Percentiles rank a stretch among this genome's conserved stretches.
phyloP scores from a whole-genome alignment of 495 filamentous ascomycete genomes.

The Penicillium subrubescens region DNA sequence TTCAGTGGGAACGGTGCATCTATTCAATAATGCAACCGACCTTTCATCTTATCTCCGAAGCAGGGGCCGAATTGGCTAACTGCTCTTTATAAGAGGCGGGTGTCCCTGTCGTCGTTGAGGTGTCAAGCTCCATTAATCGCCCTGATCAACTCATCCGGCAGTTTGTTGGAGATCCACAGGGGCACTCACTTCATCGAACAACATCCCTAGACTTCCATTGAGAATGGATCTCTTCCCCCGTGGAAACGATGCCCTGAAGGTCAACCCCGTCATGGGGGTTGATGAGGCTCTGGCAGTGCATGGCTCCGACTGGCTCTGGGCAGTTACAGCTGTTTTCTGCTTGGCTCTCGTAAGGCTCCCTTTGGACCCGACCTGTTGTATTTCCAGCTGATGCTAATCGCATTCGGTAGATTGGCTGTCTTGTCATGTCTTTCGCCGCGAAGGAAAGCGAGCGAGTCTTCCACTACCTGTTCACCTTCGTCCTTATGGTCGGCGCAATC shows the following conservation, averaged over 20 bases:
- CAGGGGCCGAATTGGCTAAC: neutral
- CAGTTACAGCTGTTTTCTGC: slow-evolving; percentile 39
- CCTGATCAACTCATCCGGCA: neutral
- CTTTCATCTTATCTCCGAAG: neutral
- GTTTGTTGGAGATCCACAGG: neutral
- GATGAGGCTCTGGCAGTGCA: slow-evolving; percentile 62
- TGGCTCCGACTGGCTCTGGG: slow-evolving; percentile 64
- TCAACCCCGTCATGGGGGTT: slow-evolving; percentile 47
- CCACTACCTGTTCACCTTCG: slow-evolving; percentile 66
- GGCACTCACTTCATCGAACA: neutral
- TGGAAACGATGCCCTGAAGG: slow-evolving; percentile 51
- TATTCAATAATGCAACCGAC: neutral
- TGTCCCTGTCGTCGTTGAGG: neutral
- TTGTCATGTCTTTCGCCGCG: slow-evolving; percentile 50
- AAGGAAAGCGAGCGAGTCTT: slow-evolving; percentile 61
- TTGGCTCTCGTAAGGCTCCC: slow-evolving; percentile 12
- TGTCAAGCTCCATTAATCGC: neutral
- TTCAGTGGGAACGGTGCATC: neutral
- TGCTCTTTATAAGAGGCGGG: neutral
- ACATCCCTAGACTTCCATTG: neutral
- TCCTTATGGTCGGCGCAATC: slow-evolving; percentile 62
- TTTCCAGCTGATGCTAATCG: neutral
- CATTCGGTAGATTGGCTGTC: slow-evolving; percentile 35
- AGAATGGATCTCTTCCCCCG: slow-evolving; percentile 35
- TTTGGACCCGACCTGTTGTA: neutral